A percentile compares a stretch with the other conserved stretches of the same genome.
phyloP scores from a whole-genome alignment of 805 yeast genomes.

The Saccharomycopsis guyanensis region DNA sequence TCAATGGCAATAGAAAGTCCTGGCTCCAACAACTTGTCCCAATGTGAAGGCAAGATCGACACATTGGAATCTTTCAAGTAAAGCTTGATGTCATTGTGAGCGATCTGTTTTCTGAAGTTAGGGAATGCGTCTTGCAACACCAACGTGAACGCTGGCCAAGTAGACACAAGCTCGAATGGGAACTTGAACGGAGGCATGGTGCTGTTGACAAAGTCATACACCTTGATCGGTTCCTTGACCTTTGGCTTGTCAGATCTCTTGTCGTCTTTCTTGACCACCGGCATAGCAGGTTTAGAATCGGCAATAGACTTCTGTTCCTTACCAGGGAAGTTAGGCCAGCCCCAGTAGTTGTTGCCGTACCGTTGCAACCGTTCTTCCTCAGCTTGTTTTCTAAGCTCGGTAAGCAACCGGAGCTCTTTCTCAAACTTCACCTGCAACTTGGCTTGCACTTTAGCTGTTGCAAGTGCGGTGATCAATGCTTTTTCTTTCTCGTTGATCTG shows the following conservation, averaged over 20 bases:
- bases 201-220: slow-evolving; percentile 7
- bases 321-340: slow-evolving; percentile 15
- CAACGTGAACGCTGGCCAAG: slow-evolving; percentile 13
- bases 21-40: slow-evolving; percentile 17
- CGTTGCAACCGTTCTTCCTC: slow-evolving; percentile 20
- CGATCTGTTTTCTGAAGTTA: slow-evolving; percentile 6
- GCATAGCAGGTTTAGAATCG: not conserved
- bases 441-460: slow-evolving; percentile 20
- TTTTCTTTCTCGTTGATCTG: slow-evolving; percentile 10
- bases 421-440: slow-evolving; percentile 18
- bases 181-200: slow-evolving; percentile 8
- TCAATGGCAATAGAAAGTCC: slow-evolving; percentile 13
- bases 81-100: slow-evolving; percentile 7
- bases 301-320: slow-evolving; percentile 2
- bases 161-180: slow-evolving; percentile 15
- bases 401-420: slow-evolving; percentile 13
- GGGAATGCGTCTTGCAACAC: slow-evolving; percentile 19
- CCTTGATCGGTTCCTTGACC: slow-evolving; percentile 16
- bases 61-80: slow-evolving; percentile 8
- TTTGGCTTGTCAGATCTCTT: not conserved
- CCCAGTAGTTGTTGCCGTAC: slow-evolving; percentile 21
- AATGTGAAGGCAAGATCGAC: slow-evolving; percentile 15
- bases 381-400: slow-evolving; percentile 14
- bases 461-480: slow-evolving; percentile 14
- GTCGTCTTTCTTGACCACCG: not conserved